phyloP scores from a whole-genome alignment of 148 eudicot species.

The Fagopyrum esculentum region DNA sequence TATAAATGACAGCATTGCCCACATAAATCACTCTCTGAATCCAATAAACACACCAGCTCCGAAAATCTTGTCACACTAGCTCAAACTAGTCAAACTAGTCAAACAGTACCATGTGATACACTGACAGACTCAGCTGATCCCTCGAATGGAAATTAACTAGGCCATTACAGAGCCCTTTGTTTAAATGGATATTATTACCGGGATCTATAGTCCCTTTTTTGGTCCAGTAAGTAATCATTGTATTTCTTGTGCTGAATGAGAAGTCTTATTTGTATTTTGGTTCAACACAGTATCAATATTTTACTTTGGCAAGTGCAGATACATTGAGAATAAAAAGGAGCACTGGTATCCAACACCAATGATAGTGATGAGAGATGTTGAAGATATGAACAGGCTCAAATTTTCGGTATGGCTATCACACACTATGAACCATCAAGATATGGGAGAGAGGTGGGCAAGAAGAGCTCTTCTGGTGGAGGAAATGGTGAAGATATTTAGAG shows the following conservation, averaged over 20 bases:
- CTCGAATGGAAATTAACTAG: background rate
- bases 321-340: constrained; percentile 46
- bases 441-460: constrained; percentile 64
- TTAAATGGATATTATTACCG: too few species aligned
- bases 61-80: background rate
- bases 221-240: background rate
- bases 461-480: constrained; percentile 60
- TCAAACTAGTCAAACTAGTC: background rate
- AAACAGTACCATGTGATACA: too few species aligned
- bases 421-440: constrained; percentile 63
- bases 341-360: constrained; percentile 64
- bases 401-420: constrained; percentile 60
- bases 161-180: too few species aligned
- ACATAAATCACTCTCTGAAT: too few species aligned
- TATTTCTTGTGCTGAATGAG: too few species aligned
- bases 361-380: constrained; percentile 55
- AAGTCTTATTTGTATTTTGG: background rate
- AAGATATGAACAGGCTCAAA: constrained; percentile 67
- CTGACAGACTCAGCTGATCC: background rate
- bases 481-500: constrained; percentile 50
- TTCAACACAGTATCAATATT: background rate
- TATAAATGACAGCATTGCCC: too few species aligned
- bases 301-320: constrained; percentile 29
- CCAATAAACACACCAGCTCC: background rate
- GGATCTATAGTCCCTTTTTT: too few species aligned